Evolutionary conservation across 306 rosid species (phyloP).

Genomic region (Trifolium fragiferum): DNA sequence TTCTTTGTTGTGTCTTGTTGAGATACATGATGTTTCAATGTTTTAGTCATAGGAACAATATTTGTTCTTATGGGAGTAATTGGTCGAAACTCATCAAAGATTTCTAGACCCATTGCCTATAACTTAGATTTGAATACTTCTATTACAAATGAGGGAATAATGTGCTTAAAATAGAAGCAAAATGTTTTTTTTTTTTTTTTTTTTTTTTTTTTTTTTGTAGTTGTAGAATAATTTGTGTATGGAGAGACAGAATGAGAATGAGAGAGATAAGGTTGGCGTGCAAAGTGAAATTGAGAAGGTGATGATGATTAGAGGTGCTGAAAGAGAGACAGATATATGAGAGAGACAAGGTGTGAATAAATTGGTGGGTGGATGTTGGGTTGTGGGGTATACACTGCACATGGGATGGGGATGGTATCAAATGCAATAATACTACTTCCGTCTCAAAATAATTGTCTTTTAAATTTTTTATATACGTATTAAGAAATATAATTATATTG

Average conservation of each 20-base stretch:
- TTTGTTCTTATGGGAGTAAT: slow-evolving; percentile 52
- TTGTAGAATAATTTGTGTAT: not conserved
- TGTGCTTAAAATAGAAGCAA: not conserved
- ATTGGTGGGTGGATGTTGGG: not conserved
- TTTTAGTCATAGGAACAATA: slow-evolving; percentile 2
- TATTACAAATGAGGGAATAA: not conserved
- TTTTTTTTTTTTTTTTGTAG: not conserved
- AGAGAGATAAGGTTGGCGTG: slow-evolving; percentile 47
- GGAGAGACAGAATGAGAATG: not conserved
- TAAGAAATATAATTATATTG: no score
- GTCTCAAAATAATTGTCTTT: no score
- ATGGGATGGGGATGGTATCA: not conserved
- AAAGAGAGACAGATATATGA: slow-evolving; percentile 45
- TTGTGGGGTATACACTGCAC: slow-evolving; percentile 37
- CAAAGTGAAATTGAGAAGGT: slow-evolving; percentile 46
- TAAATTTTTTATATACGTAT: no score
- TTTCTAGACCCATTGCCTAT: slow-evolving; percentile 55
- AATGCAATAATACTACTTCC: no score
- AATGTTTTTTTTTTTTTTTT: not conserved
- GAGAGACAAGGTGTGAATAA: slow-evolving; percentile 29
- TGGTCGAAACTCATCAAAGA: slow-evolving; percentile 60
- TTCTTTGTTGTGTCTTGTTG: slow-evolving; percentile 34
- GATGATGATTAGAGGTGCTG: slow-evolving; percentile 43
- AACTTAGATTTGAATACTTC: not conserved
- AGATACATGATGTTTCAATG: slow-evolving; percentile 27